Conservation (phyloP, 805 yeast species). For the Metschnikowia lunata region DNA sequence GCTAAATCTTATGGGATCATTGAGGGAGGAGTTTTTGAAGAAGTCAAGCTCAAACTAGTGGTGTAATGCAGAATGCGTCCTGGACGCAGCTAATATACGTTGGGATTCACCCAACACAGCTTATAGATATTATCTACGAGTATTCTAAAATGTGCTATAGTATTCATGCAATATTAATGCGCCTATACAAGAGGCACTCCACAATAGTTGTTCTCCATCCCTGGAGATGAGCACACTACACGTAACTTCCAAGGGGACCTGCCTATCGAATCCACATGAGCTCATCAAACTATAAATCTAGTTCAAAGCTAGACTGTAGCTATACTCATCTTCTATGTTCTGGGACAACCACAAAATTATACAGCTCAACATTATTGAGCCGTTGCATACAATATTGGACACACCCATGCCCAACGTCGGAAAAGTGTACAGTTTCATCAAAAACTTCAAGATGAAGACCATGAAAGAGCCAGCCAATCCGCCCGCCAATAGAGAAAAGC, state of each 20-base stretch:
- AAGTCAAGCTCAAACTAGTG: background rate
- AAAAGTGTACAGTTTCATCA: constrained; percentile 70
- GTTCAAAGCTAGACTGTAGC: constrained; percentile 79
- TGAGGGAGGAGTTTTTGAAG: constrained; percentile 29
- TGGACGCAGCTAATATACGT: too few species aligned
- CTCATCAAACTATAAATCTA: constrained; percentile 1
- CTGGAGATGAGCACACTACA: too few species aligned
- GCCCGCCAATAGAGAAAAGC: constrained; percentile 89
- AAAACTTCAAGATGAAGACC: constrained; percentile 79
- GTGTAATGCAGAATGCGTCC: background rate
- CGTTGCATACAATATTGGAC: constrained; percentile 77
- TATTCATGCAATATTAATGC: too few species aligned
- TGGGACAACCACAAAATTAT: constrained; percentile 89
- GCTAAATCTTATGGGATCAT: constrained; percentile 44
- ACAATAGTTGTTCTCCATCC: too few species aligned
- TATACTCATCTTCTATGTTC: constrained; percentile 92
- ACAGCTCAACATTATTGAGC: constrained; percentile 82
- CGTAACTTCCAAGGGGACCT: too few species aligned
- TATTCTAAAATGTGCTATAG: background rate
- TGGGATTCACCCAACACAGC: background rate
- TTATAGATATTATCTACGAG: constrained; percentile 7
- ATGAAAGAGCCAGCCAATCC: constrained; percentile 91
- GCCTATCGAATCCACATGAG: too few species aligned
- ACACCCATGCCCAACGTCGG: constrained; percentile 96
- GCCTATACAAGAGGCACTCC: too few species aligned